Evolutionary conservation across 106 monocot genomes (phyloP).

Genomic region (Amphibolis antarctica): DNA sequence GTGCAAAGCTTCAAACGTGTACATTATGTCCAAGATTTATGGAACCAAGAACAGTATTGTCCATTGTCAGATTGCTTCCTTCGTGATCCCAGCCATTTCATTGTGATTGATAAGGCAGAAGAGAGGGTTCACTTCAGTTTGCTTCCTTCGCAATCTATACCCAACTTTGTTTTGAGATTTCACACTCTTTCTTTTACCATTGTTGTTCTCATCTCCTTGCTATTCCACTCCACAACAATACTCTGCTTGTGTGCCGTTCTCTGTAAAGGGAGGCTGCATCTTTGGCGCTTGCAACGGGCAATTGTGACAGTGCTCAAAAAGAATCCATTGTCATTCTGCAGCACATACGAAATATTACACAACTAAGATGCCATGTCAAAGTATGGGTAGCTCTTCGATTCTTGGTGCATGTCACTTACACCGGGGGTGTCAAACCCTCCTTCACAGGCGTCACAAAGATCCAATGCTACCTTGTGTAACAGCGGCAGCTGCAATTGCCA

Average conservation of each 20-base stretch:
- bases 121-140: no score
- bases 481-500: conserved; percentile 40
- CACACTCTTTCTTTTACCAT: conserved; percentile 54
- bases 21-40: no score
- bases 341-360: neutral
- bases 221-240: conserved; percentile 50
- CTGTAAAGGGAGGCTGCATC: conserved; percentile 27
- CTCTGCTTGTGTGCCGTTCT: conserved; percentile 43
- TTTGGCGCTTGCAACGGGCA: conserved; percentile 37
- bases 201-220: conserved; percentile 31
- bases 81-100: no score
- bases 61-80: no score
- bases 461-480: conserved; percentile 44
- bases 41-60: no score
- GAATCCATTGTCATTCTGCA: conserved; percentile 29
- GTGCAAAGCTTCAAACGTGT: no score
- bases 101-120: no score
- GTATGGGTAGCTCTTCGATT: neutral
- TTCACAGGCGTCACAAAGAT: conserved; percentile 61
- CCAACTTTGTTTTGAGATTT: neutral
- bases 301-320: conserved; percentile 41
- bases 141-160: no score
- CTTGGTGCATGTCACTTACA: conserved; percentile 20
- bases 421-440: conserved; percentile 48
- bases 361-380: neutral